phyloP scores from a whole-genome alignment of 805 yeast genomes.

The Isabelozyma heimii region DNA sequence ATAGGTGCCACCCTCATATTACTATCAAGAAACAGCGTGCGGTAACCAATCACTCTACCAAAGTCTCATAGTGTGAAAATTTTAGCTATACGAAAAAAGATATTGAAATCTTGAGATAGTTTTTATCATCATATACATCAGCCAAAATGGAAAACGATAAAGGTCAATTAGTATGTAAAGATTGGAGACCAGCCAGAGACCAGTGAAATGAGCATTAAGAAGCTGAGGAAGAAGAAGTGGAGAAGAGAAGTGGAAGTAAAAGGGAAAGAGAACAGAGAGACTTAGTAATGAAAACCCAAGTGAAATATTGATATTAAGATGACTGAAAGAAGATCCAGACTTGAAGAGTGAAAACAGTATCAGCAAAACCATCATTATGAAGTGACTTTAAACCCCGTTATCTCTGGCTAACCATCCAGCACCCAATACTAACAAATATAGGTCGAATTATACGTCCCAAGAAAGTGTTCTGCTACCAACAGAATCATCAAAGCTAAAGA shows the following conservation, averaged over 20 bases:
- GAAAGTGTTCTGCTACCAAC: constrained; percentile 99
- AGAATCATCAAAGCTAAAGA: constrained; percentile 99
- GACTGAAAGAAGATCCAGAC: too few relatives aligned
- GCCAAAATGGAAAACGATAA: constrained; percentile 98
- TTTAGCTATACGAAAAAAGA: neutral
- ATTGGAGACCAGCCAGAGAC: neutral
- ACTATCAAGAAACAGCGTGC: constrained; percentile 1
- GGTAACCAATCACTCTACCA: neutral
- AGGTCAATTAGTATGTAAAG: constrained; percentile 93
- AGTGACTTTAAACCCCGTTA: too few relatives aligned
- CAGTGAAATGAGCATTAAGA: neutral
- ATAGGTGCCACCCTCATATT: neutral
- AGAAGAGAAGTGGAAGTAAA: too few relatives aligned
- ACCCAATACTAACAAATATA: constrained; percentile 33
- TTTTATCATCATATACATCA: constrained; percentile 14
- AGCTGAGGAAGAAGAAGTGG: too few relatives aligned
- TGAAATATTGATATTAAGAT: too few relatives aligned
- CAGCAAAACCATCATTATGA: too few relatives aligned
- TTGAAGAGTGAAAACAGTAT: too few relatives aligned
- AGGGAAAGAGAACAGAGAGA: too few relatives aligned
- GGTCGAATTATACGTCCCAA: constrained; percentile 99
- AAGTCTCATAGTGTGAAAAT: neutral
- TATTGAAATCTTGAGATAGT: constrained; percentile 1
- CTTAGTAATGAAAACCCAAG: too few relatives aligned
- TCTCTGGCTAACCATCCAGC: neutral